Percentiles rank a stretch among this genome's conserved stretches.
Conservation (phyloP, 2,329 filamentous ascomycete genomes). For the Fusarium fujikuroi region DNA sequence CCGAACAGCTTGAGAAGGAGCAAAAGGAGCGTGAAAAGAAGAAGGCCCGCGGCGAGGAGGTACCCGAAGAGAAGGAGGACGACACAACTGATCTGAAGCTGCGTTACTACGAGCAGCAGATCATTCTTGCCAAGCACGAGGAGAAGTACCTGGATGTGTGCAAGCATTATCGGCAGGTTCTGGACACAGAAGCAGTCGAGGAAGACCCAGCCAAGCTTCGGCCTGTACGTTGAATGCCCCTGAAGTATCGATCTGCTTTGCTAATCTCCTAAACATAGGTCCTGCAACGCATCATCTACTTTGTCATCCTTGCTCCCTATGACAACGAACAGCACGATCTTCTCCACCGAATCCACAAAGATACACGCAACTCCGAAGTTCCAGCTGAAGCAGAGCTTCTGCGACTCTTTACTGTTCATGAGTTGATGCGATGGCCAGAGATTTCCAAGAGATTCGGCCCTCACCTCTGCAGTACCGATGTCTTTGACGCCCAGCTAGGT, state of each 20-base stretch:
- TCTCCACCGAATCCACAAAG: constrained; percentile 89
- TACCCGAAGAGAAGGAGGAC: constrained; percentile 80
- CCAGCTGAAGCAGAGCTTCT: constrained; percentile 85
- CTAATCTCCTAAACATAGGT: constrained; percentile 63
- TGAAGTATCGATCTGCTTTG: background rate
- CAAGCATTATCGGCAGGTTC: constrained; percentile 96
- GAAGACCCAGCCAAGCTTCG: constrained; percentile 87
- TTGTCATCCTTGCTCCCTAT: constrained; percentile 93
- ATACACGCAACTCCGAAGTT: constrained; percentile 82
- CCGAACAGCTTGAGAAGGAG: constrained; percentile 91
- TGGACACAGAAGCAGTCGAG: constrained; percentile 96
- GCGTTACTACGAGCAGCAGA: constrained; percentile 96
- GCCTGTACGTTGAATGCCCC: constrained; percentile 68
- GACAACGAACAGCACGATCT: constrained; percentile 99
- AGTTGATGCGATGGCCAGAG: constrained; percentile 98
- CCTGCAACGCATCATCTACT: constrained; percentile 96
- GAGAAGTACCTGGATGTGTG: constrained; percentile 97
- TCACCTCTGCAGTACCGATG: constrained; percentile 87
- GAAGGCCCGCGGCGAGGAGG: constrained; percentile 81
- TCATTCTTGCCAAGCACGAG: constrained; percentile 94
- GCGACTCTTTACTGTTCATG: constrained; percentile 93
- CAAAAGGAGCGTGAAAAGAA: constrained; percentile 89
- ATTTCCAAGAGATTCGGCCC: constrained; percentile 89
- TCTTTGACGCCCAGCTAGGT: constrained; percentile 78
- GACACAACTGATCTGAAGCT: constrained; percentile 97